Percentiles rank a stretch among this genome's conserved stretches.
Evolutionary conservation across 2,329 filamentous ascomycete species (phyloP).

Genomic region (Aspergillus uvarum): DNA sequence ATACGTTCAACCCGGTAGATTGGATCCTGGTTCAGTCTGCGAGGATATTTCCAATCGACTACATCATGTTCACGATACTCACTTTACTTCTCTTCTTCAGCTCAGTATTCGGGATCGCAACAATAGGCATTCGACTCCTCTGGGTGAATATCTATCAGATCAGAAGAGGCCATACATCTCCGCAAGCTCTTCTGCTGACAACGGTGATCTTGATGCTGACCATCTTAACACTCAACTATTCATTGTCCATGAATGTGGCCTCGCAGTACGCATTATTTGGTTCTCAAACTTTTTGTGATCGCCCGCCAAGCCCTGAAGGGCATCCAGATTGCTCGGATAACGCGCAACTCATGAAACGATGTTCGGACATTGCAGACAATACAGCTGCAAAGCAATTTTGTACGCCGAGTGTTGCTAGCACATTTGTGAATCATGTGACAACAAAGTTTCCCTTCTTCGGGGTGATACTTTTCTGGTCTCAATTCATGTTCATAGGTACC

Average conservation of each 20-base stretch:
- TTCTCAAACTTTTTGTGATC: constrained; percentile 89
- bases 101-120: constrained; percentile 81
- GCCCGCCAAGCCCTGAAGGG: constrained; percentile 61
- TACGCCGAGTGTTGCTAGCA: constrained; percentile 87
- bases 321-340: constrained; percentile 71
- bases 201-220: constrained; percentile 90
- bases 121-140: constrained; percentile 89
- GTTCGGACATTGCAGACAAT: constrained; percentile 73
- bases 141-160: constrained; percentile 95
- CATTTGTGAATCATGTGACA: constrained; percentile 87
- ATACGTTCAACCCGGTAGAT: constrained; percentile 94
- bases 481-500: constrained; percentile 79
- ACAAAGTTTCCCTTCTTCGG: constrained; percentile 96
- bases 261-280: constrained; percentile 95
- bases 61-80: constrained; percentile 80
- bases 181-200: constrained; percentile 85
- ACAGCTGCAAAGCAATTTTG: constrained; percentile 76
- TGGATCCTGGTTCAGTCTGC: constrained; percentile 80
- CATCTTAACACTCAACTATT: constrained; percentile 88
- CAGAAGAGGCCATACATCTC: constrained; percentile 81
- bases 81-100: constrained; percentile 85
- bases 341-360: constrained; percentile 71
- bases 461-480: constrained; percentile 89
- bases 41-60: constrained; percentile 86
- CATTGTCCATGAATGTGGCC: constrained; percentile 87